Evolutionary conservation across 305 asterid genomes (phyloP), one percentile per base, ranked within the genome.

Genomic region (Withania somnifera): DNA sequence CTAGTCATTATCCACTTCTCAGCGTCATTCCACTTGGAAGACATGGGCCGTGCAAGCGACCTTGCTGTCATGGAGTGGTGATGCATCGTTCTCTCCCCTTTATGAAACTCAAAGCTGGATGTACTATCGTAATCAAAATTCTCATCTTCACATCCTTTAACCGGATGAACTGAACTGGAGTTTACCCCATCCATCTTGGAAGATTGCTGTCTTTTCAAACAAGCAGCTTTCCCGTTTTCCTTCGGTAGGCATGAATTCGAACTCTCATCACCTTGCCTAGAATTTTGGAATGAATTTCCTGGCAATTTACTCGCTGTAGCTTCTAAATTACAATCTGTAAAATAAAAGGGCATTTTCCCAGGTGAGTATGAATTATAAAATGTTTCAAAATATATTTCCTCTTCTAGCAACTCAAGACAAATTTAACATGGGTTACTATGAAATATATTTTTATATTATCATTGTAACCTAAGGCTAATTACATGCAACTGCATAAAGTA

Each of bases 21-120:
- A 1, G 98, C 99, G 80, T 96, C 98, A 54, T 96, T 90, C 99
- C 99, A 96, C 89, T 96, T 96, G 13, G 99, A 96, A 5, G 99
- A 83, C 89, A 95, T 88, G 7, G 98, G 97, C 78, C 97, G 91
- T 2, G 97, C 84, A 56, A 92, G 87, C 40, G 95, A 92, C 71
- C 97, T 86, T 8, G 92, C 52, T 45, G 22, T 24, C 51, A 88
- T 34, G 6, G 90, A 88, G 79, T 90, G 96, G 82, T 90, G 98
- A 81, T 90, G 98, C 82, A 87, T 88, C 14, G 94, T 84, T 73
- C 97, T 92, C 89, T 95, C 99, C 79, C 97, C 98, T 84, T 88
- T 93, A 81, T 94, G 98, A 86, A 96, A 96, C 89, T 96, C 99
- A 69, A 96, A 96, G 92, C 98, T 96, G 13, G 99, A 96, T 2